Percentiles rank a stretch among this genome's conserved stretches.
These are phyloP conservation scores for Tuber magnatum DNA, from an alignment of 495 filamentous ascomycete species.

Conservation along the genomic window DNA sequence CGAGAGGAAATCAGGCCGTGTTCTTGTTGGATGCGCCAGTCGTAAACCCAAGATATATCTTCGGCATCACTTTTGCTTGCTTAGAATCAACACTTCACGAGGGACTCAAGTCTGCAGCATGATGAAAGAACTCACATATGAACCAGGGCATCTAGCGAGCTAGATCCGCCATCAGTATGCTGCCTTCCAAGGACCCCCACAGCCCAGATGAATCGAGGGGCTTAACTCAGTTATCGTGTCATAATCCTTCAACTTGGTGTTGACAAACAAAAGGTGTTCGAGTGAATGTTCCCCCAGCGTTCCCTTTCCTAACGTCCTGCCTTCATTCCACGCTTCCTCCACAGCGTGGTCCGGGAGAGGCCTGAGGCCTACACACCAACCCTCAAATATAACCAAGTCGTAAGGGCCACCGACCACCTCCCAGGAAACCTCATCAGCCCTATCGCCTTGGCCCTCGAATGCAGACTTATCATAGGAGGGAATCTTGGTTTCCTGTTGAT, in stretches of 20 bases:
- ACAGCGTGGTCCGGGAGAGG: conserved; percentile 52
- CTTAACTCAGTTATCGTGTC: conserved; percentile 60
- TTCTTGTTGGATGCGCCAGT: conserved; percentile 82
- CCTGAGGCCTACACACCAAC: conserved; percentile 87
- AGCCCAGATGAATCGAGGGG: background rate
- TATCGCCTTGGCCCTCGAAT: conserved; percentile 71
- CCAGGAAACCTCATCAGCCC: conserved; percentile 57
- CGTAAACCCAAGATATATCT: conserved; percentile 69
- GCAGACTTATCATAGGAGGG: conserved; percentile 70
- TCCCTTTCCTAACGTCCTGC: conserved; percentile 45
- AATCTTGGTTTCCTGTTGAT: conserved; percentile 52
- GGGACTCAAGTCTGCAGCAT: background rate
- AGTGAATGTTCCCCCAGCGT: conserved; percentile 54
- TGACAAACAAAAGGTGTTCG: conserved; percentile 64
- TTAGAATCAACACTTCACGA: background rate
- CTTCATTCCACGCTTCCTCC: conserved; percentile 51
- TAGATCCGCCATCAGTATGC: conserved; percentile 27
- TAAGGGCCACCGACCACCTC: conserved; percentile 53
- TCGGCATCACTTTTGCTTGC: conserved; percentile 58
- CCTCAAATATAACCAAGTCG: conserved; percentile 73
- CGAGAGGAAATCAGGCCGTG: conserved; percentile 55
- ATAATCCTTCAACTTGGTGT: conserved; percentile 62
- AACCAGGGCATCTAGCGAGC: conserved; percentile 69
- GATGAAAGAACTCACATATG: conserved; percentile 56
- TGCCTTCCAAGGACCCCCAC: background rate